Base-by-base conservation (phyloP, 2,329 filamentous ascomycete species). In the Metarhizium sp. region DNA sequence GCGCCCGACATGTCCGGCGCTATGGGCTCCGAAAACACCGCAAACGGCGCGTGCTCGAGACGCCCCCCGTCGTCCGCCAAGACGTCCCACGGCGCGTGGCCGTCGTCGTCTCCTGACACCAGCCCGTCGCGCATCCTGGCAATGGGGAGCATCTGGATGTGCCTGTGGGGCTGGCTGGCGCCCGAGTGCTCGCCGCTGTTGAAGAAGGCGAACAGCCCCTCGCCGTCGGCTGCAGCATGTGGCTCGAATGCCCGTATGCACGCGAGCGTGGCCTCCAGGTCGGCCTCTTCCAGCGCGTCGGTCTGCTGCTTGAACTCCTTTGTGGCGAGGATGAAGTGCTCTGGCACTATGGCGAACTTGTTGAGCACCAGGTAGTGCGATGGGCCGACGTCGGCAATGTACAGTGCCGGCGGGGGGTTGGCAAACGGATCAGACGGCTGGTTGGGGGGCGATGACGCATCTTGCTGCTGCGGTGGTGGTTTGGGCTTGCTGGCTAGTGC, bases 301-400 rank as follows among this genome's bases (percentile, higher is more conserved):
- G 81, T 84, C 73, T 90, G 87, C n/a, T 73, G 71, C 64, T 82
- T 80, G 66, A 84, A 83, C 1, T 71, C 67, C n/a, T 71, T 79
- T 0, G 87, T 90, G 0, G 82, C 80, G 50, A 90, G 76, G 61
- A 90, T 88, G 65, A 87, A 88, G 70, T 90, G 87, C 62, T 84
- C 78, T 0, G 80, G 78, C 38, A 88, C 84, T 51, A 90, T 71
- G 51, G 87, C 85, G 62, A 87, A 90, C 68, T 90, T 90, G 74
- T 90, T 90, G 45, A 90, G 73, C 1, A 90, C 81, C 46, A 90
- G 75, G 57, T 78, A 76, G 67, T 90, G 86, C 8, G 72, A 67
- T 0, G 80, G 72, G 1, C 73, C 73, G 7, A 87, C 63, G 30
- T 69, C 67, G 16, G 78, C 67, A 47, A 84, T 69, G 42, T 85